These are phyloP conservation scores for Cordyceps javanica DNA, from an alignment of 2,329 filamentous ascomycete species.

Conservation along the genomic window DNA sequence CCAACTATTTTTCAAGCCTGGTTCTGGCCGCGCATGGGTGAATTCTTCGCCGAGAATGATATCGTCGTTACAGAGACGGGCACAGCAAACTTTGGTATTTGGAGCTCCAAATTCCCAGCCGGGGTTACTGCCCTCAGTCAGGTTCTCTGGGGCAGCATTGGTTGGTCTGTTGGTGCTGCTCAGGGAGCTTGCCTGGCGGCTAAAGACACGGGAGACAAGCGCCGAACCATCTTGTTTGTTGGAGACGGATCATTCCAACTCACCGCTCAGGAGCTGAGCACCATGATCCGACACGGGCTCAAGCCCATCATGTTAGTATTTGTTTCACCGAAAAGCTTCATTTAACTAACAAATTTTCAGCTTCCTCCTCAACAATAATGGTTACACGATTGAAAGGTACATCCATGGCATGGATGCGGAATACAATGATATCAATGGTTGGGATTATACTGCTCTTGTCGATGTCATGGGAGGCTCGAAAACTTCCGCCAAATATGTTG, in stretches of 20 bases:
- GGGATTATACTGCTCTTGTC: slow-evolving; percentile 66
- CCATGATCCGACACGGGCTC: slow-evolving; percentile 70
- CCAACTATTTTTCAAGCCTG: slow-evolving; percentile 59
- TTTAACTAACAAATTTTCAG: not conserved
- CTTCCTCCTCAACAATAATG: slow-evolving; percentile 82
- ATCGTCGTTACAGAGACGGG: slow-evolving; percentile 83
- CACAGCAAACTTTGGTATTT: slow-evolving; percentile 82
- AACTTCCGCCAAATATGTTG: slow-evolving; percentile 55
- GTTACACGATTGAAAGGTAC: slow-evolving; percentile 82
- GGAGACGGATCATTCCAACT: slow-evolving; percentile 84
- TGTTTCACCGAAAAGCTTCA: not conserved
- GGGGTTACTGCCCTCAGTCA: slow-evolving; percentile 77
- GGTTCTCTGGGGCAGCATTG: slow-evolving; percentile 65
- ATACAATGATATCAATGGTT: slow-evolving; percentile 76
- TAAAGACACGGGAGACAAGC: slow-evolving; percentile 52
- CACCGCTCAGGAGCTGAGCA: slow-evolving; percentile 76
- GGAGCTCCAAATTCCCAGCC: slow-evolving; percentile 73
- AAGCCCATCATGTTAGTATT: slow-evolving; percentile 67
- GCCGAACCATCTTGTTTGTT: slow-evolving; percentile 77
- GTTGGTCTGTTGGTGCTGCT: slow-evolving; percentile 53
- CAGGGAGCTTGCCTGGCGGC: slow-evolving; percentile 67
- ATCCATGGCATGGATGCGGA: slow-evolving; percentile 75
- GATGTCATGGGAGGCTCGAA: slow-evolving; percentile 60
- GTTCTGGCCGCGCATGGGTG: slow-evolving; percentile 71
- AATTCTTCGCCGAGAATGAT: slow-evolving; percentile 66